Conservation (phyloP, 495 filamentous ascomycete species). For the Lophium mytilinum region DNA sequence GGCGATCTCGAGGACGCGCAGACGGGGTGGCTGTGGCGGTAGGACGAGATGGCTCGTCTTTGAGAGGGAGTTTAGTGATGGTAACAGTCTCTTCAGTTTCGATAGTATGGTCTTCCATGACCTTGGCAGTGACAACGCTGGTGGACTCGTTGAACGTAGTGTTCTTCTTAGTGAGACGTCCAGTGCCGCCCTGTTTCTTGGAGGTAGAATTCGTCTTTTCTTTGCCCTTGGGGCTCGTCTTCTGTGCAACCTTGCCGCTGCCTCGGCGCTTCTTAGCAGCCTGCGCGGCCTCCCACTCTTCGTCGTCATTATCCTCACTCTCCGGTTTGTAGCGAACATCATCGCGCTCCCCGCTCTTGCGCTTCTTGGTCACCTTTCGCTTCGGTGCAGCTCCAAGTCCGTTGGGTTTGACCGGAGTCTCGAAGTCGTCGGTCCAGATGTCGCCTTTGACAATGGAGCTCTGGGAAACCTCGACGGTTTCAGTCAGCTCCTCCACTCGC, state of each 20-base stretch:
- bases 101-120: neutral
- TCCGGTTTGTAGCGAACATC: slow-evolving; percentile 23
- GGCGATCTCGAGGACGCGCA: neutral
- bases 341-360: slow-evolving; percentile 20
- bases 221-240: neutral
- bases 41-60: slow-evolving; percentile 15
- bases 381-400: neutral
- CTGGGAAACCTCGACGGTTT: neutral
- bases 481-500: neutral
- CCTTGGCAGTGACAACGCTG: neutral
- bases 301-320: slow-evolving; percentile 18
- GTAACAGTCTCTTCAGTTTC: slow-evolving; percentile 13
- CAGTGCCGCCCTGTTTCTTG: slow-evolving; percentile 4
- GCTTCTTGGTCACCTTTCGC: slow-evolving; percentile 24
- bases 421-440: neutral
- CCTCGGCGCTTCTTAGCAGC: slow-evolving; percentile 1
- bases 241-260: slow-evolving; percentile 2
- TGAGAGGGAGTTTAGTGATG: slow-evolving; percentile 8
- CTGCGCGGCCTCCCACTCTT: slow-evolving; percentile 15
- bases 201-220: neutral
- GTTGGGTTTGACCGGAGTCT: neutral
- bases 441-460: neutral
- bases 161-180: neutral
- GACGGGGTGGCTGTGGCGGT: slow-evolving; percentile 17
- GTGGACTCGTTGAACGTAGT: neutral